Percentiles rank a stretch among this genome's conserved stretches.
Evolutionary conservation across 345 rosid genomes (phyloP).

Genomic region (Arabidopsis suecica): DNA sequence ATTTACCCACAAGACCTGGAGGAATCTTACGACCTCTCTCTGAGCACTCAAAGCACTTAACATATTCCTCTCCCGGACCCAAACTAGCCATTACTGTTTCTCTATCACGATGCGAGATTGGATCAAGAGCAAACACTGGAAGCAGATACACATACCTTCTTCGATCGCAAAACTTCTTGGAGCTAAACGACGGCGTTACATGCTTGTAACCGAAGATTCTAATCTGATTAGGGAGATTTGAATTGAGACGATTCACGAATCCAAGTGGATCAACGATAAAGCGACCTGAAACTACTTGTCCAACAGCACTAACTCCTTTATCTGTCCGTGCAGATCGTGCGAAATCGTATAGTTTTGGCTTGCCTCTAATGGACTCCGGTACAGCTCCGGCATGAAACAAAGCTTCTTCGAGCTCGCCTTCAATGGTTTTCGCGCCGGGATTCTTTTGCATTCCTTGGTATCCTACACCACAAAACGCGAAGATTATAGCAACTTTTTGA

Average conservation of each 20-base stretch:
- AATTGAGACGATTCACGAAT: slow-evolving; percentile 68
- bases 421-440: slow-evolving; percentile 94
- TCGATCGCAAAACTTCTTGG: slow-evolving; percentile 85
- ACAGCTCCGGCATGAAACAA: slow-evolving; percentile 79
- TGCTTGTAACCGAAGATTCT: slow-evolving; percentile 76
- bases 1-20: slow-evolving; percentile 56
- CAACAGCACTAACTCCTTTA: slow-evolving; percentile 94
- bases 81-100: slow-evolving; percentile 83
- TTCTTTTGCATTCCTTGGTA: slow-evolving; percentile 98
- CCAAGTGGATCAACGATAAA: slow-evolving; percentile 88
- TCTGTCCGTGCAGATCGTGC: slow-evolving; percentile 91
- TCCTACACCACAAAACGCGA: slow-evolving; percentile 93
- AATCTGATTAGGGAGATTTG: slow-evolving; percentile 62
- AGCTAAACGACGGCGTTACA: slow-evolving; percentile 65
- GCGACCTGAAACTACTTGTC: slow-evolving; percentile 89
- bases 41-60: slow-evolving; percentile 82
- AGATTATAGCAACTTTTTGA: slow-evolving; percentile 75
- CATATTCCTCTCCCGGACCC: slow-evolving; percentile 70
- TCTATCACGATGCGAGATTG: slow-evolving; percentile 66
- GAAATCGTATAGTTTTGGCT: slow-evolving; percentile 75
- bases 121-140: slow-evolving; percentile 90
- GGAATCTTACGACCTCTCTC: slow-evolving; percentile 86
- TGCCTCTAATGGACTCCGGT: slow-evolving; percentile 66
- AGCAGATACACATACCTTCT: slow-evolving; percentile 91
- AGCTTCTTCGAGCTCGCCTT: slow-evolving; percentile 94